Evolutionary conservation across 306 rosid species (phyloP), one percentile per base, ranked within the genome.

Genomic region (Adenanthera pavonina): DNA sequence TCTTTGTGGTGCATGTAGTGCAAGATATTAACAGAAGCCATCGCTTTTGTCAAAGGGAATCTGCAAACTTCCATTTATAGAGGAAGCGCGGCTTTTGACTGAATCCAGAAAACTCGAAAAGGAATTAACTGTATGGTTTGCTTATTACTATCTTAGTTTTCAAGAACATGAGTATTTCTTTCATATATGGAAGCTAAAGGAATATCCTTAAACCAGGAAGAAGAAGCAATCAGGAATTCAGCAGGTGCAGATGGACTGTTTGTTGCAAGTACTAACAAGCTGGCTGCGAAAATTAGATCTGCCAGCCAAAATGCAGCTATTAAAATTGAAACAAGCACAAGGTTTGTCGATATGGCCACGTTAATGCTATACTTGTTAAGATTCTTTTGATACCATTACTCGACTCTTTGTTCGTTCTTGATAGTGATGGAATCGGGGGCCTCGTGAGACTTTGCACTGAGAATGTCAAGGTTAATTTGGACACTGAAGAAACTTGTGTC

Each of bases 11-110:
- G 16, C 11, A 36, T 38, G 41, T 7, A 2, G 17, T 70, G 44
- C 61, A 20, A 34, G 17, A 10, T 34, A 25, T 54, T 75, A 6
- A 71, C 20, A 0, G 7, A 25, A 53, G 30, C 15, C 53, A 53
- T 67, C 64, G 19, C 17, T 10, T 66, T 13, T 69, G 13, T 70
- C 4, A 12, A 11, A 91, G 96, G 92, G 89, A 3, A 66, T 86
- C 33, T 75, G 84, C 76, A 88, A 89, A 41, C 85, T 91, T 51
- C 91, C 91, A 1, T 89, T 84, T 52, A 86, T 91, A 15, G 89
- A 88, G 3, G 96, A 89, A 52, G 54, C 9, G 5, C 59, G 83
- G 40, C 89, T 91, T 54, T 46, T 91, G 25, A 46, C 77, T 30
- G 93, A 88, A 78, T 85, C 93, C 2, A 85, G 19, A 70, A 71